Conservation (phyloP, 257 asterid species). For the Coffea canephora region DNA sequence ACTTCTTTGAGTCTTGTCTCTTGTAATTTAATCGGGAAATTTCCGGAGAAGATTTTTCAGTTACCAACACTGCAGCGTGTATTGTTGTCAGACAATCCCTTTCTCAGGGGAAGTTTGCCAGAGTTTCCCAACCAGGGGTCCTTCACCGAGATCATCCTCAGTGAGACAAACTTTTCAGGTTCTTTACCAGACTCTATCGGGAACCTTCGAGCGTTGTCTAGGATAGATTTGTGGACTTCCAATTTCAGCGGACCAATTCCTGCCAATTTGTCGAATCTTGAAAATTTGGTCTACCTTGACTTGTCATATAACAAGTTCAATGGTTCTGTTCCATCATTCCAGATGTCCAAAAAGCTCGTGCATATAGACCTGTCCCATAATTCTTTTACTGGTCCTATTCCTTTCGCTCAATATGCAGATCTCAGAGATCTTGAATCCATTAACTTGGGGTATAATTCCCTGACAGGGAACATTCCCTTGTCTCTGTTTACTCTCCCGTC, state of each 20-base stretch:
- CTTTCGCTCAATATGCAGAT: slow-evolving; percentile 19
- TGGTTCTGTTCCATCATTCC: slow-evolving; percentile 23
- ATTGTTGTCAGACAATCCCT: slow-evolving; percentile 17
- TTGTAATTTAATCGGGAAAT: slow-evolving; percentile 18
- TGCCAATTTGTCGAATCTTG: slow-evolving; percentile 9
- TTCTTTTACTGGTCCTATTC: slow-evolving; percentile 12
- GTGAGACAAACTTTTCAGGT: slow-evolving; percentile 22
- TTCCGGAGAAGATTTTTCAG: slow-evolving; percentile 32
- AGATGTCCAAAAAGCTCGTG: neutral
- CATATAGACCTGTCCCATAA: slow-evolving; percentile 23
- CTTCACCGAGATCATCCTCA: slow-evolving; percentile 10
- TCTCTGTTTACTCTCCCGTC: slow-evolving; percentile 23
- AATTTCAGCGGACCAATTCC: slow-evolving; percentile 27
- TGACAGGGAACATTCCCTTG: slow-evolving; percentile 19
- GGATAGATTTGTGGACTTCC: slow-evolving; percentile 8
- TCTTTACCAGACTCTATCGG: slow-evolving; percentile 22
- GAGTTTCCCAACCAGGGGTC: slow-evolving; percentile 11
- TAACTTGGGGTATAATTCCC: slow-evolving; percentile 1
- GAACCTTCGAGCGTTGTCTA: slow-evolving; percentile 5
- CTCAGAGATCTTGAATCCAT: neutral
- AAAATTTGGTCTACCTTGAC: slow-evolving; percentile 11
- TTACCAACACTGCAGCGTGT: slow-evolving; percentile 24
- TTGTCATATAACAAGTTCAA: slow-evolving; percentile 16
- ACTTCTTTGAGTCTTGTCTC: slow-evolving; percentile 3
- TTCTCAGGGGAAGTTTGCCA: slow-evolving; percentile 15